Evolutionary conservation across 2,329 filamentous ascomycete genomes (phyloP).

Genomic region (Alternaria sp.): DNA sequence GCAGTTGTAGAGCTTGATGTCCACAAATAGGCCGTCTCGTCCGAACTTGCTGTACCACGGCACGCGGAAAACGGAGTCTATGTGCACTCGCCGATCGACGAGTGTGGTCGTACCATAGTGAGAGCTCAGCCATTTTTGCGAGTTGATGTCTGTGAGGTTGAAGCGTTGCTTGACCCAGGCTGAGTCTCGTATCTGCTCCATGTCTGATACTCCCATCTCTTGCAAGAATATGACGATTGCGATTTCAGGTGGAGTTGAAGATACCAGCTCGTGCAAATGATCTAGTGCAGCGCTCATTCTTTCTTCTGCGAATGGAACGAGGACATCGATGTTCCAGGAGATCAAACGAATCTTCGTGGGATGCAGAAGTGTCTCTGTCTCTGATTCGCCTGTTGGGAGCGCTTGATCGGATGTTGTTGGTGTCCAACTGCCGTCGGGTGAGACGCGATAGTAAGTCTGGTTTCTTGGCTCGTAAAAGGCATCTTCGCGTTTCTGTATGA

Average conservation of each 20-base stretch:
- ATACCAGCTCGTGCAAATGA: constrained; percentile 46
- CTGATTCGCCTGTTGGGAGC: neutral
- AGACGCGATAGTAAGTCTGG: constrained; percentile 7
- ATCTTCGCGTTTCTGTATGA: neutral
- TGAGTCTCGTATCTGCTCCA: constrained; percentile 52
- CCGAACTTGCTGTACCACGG: constrained; percentile 58
- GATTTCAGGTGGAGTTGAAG: constrained; percentile 16
- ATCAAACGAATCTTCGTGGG: constrained; percentile 38
- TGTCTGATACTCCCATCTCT: constrained; percentile 58
- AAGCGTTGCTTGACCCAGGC: constrained; percentile 58
- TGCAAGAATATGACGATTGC: constrained; percentile 59
- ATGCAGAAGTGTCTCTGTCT: constrained; percentile 1
- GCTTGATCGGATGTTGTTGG: neutral
- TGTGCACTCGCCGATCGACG: constrained; percentile 55
- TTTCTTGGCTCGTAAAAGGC: constrained; percentile 21
- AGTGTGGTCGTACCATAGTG: constrained; percentile 62
- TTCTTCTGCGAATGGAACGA: constrained; percentile 44
- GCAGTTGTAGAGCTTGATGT: constrained; percentile 46
- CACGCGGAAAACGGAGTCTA: constrained; percentile 58
- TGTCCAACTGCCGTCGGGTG: neutral
- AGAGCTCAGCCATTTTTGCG: constrained; percentile 52
- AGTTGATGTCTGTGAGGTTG: constrained; percentile 56
- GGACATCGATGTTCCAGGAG: constrained; percentile 60
- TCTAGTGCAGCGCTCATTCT: constrained; percentile 52
- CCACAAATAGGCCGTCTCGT: constrained; percentile 63